A percentile compares a stretch with the other conserved stretches of the same genome.
These are phyloP conservation scores for Atalantia buxifolia DNA, from an alignment of 345 rosid species.

Conservation along the genomic window DNA sequence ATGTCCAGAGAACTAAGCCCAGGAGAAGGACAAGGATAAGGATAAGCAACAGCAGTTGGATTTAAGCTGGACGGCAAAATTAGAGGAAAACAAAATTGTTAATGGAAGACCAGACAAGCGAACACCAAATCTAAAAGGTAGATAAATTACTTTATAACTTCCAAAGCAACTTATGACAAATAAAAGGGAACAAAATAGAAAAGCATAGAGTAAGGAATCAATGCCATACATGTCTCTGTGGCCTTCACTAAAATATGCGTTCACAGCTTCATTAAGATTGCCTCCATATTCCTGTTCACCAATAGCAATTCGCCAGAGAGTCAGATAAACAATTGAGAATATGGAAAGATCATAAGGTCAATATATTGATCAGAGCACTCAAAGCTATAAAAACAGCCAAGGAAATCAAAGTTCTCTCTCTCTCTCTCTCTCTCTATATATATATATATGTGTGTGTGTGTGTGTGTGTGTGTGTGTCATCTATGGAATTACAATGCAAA, in stretches of 20 bases:
- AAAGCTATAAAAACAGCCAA: background rate
- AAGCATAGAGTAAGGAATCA: background rate
- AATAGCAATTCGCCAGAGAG: constrained; percentile 11
- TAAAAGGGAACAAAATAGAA: constrained; percentile 3
- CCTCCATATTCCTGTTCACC: constrained; percentile 63
- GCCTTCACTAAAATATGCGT: constrained; percentile 59
- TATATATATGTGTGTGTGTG: fast-evolving
- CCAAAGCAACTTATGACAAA: background rate
- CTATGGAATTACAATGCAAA: background rate
- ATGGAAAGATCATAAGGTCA: background rate
- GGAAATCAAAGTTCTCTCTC: background rate
- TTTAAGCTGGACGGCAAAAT: constrained; percentile 35
- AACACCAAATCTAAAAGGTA: background rate
- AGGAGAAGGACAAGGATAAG: constrained; percentile 29
- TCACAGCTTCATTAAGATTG: constrained; percentile 67
- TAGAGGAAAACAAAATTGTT: background rate
- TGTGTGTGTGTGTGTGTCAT: too few relatives aligned
- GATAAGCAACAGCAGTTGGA: constrained; percentile 22
- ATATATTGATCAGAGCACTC: background rate
- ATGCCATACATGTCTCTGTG: constrained; percentile 45
- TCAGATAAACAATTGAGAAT: background rate
- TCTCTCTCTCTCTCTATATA: too few relatives aligned
- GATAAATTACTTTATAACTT: background rate
- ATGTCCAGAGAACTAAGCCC: constrained; percentile 24
- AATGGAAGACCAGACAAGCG: background rate